phyloP scores from a whole-genome alignment of 1,284 basidiomycete species.

The Acaromyces ingoldii region DNA sequence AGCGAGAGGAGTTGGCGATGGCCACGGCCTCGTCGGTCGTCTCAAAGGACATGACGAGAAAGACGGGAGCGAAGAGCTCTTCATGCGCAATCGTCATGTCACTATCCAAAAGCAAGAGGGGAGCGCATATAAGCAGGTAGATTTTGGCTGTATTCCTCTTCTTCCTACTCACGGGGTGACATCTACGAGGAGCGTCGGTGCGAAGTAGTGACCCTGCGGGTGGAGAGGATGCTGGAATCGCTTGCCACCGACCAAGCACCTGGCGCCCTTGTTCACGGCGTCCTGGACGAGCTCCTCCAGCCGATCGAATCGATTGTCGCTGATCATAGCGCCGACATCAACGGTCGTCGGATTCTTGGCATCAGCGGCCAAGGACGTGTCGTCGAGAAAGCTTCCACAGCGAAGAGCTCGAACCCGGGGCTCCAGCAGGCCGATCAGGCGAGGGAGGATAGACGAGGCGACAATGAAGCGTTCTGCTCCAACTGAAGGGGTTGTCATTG shows the following conservation, averaged over 20 bases:
- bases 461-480: conserved; percentile 87
- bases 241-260: conserved; percentile 65
- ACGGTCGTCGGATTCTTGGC: not conserved
- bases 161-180: conserved; percentile 63
- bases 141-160: too few relatives aligned
- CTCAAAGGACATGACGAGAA: conserved; percentile 42
- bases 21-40: conserved; percentile 75
- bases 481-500: too few relatives aligned
- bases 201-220: conserved; percentile 69
- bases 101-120: not conserved
- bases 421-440: conserved; percentile 57
- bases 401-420: conserved; percentile 31
- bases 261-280: conserved; percentile 70
- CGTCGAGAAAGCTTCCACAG: conserved; percentile 41
- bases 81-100: conserved; percentile 44
- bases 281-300: conserved; percentile 68
- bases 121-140: not conserved
- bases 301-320: conserved; percentile 62
- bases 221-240: conserved; percentile 63
- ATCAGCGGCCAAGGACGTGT: conserved; percentile 20
- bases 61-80: conserved; percentile 46
- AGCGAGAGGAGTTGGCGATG: conserved; percentile 78
- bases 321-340: conserved; percentile 79
- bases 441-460: conserved; percentile 67
- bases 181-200: conserved; percentile 77